phyloP scores from a whole-genome alignment of 164 flowering plant species.

The Taxillus chinensis region DNA sequence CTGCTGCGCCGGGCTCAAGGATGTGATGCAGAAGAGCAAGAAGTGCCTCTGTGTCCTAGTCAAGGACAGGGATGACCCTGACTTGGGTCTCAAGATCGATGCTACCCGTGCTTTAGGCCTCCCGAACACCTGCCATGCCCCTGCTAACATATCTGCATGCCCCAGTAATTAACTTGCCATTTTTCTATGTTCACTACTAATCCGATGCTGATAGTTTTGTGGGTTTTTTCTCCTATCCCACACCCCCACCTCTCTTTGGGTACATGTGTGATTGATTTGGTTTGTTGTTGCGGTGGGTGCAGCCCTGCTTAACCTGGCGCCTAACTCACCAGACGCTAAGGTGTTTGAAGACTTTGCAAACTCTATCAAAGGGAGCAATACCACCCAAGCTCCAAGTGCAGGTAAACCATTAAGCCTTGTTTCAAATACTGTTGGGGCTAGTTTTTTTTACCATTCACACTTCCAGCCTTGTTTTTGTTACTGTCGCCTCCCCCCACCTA shows the following conservation, averaged over 20 bases:
- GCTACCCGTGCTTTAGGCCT: slow-evolving; percentile 51
- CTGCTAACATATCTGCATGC: slow-evolving; percentile 35
- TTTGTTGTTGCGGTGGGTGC: slow-evolving; percentile 3
- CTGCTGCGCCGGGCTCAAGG: slow-evolving; percentile 60
- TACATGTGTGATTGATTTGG: not conserved
- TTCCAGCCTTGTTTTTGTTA: too few species aligned
- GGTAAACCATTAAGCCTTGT: slow-evolving; percentile 4
- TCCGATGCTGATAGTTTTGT: too few species aligned
- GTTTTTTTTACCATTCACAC: not conserved
- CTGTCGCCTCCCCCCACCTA: too few species aligned
- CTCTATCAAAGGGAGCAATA: slow-evolving; percentile 6
- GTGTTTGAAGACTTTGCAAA: slow-evolving; percentile 26
- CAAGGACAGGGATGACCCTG: slow-evolving; percentile 57
- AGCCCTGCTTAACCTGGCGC: slow-evolving; percentile 43
- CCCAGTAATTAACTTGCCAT: slow-evolving; percentile 25
- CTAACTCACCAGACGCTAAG: slow-evolving; percentile 41
- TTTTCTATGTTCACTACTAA: too few species aligned
- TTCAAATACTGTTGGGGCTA: not conserved
- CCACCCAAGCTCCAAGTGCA: slow-evolving; percentile 5
- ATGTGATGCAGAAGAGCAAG: slow-evolving; percentile 40
- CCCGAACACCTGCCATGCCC: slow-evolving; percentile 36
- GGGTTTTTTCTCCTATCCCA: too few species aligned
- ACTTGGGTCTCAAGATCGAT: slow-evolving; percentile 59
- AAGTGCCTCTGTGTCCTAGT: slow-evolving; percentile 66
- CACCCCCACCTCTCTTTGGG: too few species aligned